Evolutionary conservation across 2,329 filamentous ascomycete genomes (phyloP).

Genomic region (Microthyrium microscopicum): DNA sequence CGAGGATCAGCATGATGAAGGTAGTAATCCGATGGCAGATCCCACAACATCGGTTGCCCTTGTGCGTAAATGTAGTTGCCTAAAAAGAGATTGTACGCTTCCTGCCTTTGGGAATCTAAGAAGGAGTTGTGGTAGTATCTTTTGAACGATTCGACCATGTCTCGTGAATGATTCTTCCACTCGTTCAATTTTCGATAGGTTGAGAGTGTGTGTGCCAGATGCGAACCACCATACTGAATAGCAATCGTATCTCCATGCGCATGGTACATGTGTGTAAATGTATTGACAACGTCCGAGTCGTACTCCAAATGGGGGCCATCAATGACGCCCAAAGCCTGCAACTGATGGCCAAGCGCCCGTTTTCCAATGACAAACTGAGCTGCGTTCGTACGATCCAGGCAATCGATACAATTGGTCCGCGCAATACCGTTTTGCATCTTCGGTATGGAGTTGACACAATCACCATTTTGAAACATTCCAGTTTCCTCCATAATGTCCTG

Average conservation of each 20-base stretch:
- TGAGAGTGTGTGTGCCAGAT: constrained; percentile 97
- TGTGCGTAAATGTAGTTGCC: constrained; percentile 85
- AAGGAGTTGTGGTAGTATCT: constrained; percentile 99
- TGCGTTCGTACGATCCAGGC: constrained; percentile 89
- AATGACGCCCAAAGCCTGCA: constrained; percentile 81
- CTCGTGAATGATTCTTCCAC: constrained; percentile 91
- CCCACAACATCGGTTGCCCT: constrained; percentile 92
- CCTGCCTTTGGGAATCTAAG: constrained; percentile 89
- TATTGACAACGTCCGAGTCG: constrained; percentile 86
- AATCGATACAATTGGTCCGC: constrained; percentile 95
- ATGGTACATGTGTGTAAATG: constrained; percentile 97
- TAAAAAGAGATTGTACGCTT: constrained; percentile 93
- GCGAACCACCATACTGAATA: constrained; percentile 91
- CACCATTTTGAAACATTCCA: constrained; percentile 89
- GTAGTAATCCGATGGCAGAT: constrained; percentile 87
- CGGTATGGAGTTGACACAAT: constrained; percentile 46
- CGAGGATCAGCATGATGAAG: constrained; percentile 79
- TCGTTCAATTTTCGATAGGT: constrained; percentile 98
- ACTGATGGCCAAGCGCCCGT: constrained; percentile 75
- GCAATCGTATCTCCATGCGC: constrained; percentile 96
- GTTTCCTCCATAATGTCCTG: constrained; percentile 73
- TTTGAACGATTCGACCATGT: constrained; percentile 99
- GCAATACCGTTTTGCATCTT: constrained; percentile 81
- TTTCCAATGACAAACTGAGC: constrained; percentile 98
- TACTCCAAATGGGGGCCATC: constrained; percentile 66